These are phyloP conservation scores for Xylaria polymorpha DNA, from an alignment of 2,329 filamentous ascomycete genomes.

Conservation along the genomic window DNA sequence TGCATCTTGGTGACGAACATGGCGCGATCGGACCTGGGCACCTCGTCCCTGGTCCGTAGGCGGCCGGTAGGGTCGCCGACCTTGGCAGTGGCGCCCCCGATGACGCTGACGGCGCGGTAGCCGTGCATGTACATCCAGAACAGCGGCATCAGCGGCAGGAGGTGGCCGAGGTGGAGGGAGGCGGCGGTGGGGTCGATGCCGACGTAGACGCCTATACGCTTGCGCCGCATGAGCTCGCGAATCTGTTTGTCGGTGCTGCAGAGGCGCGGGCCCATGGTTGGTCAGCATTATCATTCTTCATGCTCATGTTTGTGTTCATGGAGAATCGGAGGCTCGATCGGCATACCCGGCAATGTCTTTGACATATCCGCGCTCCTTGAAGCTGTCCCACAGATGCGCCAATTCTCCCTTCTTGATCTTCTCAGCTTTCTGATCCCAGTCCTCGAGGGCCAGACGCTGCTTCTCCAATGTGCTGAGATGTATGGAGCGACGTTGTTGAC, in stretches of 20 bases:
- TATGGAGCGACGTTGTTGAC: constrained; percentile 52
- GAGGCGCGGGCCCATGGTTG: constrained; percentile 1
- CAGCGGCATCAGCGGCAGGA: constrained; percentile 83
- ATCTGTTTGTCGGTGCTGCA: constrained; percentile 57
- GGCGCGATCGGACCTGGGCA: constrained; percentile 63
- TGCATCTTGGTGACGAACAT: constrained; percentile 76
- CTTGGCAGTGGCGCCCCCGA: constrained; percentile 80
- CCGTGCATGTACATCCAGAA: constrained; percentile 88
- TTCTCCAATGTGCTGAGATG: constrained; percentile 59
- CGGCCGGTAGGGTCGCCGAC: constrained; percentile 84
- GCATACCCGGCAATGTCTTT: constrained; percentile 79
- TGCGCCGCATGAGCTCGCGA: constrained; percentile 70
- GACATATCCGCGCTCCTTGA: constrained; percentile 78
- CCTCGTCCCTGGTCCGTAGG: constrained; percentile 67
- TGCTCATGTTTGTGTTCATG: neutral
- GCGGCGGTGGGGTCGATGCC: constrained; percentile 85
- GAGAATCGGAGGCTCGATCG: no score
- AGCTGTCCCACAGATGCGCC: constrained; percentile 68
- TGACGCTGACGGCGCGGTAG: constrained; percentile 72
- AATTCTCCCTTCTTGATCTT: constrained; percentile 62
- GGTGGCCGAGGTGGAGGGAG: constrained; percentile 83
- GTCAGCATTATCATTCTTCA: neutral
- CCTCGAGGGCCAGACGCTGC: constrained; percentile 53
- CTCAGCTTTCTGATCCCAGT: constrained; percentile 62
- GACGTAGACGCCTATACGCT: constrained; percentile 79